These are phyloP conservation scores for Meyerozyma smithsonii DNA, from an alignment of 1,139 yeast species.

Conservation along the genomic window DNA sequence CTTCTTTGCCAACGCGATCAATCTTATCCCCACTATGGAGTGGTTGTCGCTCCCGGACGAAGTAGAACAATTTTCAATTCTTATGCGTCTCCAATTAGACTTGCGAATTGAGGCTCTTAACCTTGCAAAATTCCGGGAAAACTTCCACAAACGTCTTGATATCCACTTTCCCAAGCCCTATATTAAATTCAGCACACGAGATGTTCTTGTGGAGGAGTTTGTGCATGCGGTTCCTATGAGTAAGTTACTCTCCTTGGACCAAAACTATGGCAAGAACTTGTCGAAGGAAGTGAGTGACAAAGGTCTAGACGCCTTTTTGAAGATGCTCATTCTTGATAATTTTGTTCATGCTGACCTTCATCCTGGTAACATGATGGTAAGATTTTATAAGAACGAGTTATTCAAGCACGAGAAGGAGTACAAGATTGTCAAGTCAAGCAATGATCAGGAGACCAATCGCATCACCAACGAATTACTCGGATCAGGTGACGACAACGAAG, in stretches of 20 bases:
- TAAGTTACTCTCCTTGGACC: conserved; percentile 43
- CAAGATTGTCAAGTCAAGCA: conserved; percentile 41
- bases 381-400: conserved; percentile 56
- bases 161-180: conserved; percentile 82
- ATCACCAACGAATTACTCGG: conserved; percentile 44
- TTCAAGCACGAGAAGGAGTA: conserved; percentile 43
- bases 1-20: conserved; percentile 67
- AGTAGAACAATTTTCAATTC: conserved; percentile 76
- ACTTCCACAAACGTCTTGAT: conserved; percentile 55
- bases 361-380: conserved; percentile 89
- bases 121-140: conserved; percentile 60
- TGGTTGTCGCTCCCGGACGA: conserved; percentile 96
- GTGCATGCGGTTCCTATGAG: conserved; percentile 82
- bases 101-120: conserved; percentile 85
- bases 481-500: conserved; percentile 32
- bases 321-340: conserved; percentile 88
- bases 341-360: conserved; percentile 95
- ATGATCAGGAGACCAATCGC: conserved; percentile 43
- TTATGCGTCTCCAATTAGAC: conserved; percentile 89
- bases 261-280: conserved; percentile 47
- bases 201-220: conserved; percentile 81
- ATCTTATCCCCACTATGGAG: conserved; percentile 87
- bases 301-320: conserved; percentile 84
- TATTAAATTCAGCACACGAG: conserved; percentile 58
- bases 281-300: conserved; percentile 80